Conservation (phyloP, 1,139 yeast species). For the Zygosaccharomyces pseudobailii region DNA sequence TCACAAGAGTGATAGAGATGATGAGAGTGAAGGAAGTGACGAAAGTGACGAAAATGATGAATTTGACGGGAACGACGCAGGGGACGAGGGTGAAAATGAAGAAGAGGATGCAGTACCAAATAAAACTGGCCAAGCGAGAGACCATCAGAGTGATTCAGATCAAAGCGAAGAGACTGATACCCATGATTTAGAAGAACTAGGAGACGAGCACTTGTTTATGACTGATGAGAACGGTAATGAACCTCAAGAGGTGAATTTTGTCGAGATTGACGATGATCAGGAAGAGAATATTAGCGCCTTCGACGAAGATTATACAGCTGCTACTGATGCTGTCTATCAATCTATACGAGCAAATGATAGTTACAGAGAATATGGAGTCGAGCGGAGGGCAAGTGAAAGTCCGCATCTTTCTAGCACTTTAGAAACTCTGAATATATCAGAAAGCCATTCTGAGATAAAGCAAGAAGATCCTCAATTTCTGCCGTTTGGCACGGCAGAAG, state of each 20-base stretch:
- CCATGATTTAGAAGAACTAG: conserved; percentile 9
- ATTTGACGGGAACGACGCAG: too few relatives aligned
- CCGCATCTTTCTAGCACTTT: conserved; percentile 12
- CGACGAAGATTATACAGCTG: conserved; percentile 39
- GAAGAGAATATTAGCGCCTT: conserved; percentile 9
- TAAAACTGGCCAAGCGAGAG: not conserved
- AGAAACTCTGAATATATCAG: conserved; percentile 9
- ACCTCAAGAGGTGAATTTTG: conserved; percentile 5
- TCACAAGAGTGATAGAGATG: conserved; percentile 13
- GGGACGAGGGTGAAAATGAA: not conserved
- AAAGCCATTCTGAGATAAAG: not conserved
- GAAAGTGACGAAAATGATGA: not conserved
- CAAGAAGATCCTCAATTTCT: conserved; percentile 39
- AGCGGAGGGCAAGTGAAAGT: not conserved
- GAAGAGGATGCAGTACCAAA: conserved; percentile 4
- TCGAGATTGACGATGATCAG: conserved; percentile 10
- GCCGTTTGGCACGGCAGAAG: conserved; percentile 55
- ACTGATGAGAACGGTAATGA: conserved; percentile 41
- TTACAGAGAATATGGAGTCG: too few relatives aligned
- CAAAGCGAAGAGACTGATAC: conserved; percentile 17
- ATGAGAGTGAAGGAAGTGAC: conserved; percentile 10
- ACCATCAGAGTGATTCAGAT: not conserved
- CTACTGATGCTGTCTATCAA: conserved; percentile 47
- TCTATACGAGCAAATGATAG: conserved; percentile 31
- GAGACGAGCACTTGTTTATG: conserved; percentile 34